These are phyloP conservation scores for Mycena haematopus DNA, from an alignment of 768 basidiomycete genomes.

Conservation along the genomic window DNA sequence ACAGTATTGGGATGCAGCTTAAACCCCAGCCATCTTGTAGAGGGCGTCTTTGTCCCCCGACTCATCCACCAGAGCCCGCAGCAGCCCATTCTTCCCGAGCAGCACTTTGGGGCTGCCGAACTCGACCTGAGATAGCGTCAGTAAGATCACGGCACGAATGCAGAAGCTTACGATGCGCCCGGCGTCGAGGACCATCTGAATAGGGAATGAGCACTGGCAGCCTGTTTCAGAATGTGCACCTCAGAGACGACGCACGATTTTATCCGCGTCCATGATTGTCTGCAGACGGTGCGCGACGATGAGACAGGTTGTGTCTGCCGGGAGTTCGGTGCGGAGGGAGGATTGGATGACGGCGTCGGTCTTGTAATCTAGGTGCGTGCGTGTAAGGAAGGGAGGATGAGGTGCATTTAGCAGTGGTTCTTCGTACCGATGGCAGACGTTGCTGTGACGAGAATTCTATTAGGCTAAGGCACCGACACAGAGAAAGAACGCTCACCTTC, in stretches of 20 bases:
- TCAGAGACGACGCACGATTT: too few relatives aligned
- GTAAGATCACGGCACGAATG: background rate
- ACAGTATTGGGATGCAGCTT: too few relatives aligned
- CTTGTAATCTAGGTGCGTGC: background rate
- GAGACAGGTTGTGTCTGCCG: background rate
- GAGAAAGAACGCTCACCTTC: constrained; percentile 23
- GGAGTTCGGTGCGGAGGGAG: background rate
- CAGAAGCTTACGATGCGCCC: background rate
- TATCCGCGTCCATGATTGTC: too few relatives aligned
- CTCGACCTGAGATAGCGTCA: constrained; percentile 44
- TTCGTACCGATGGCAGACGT: constrained; percentile 21
- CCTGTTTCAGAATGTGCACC: too few relatives aligned
- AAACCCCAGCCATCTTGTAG: constrained; percentile 46
- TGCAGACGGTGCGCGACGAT: too few relatives aligned
- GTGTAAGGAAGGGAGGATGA: background rate
- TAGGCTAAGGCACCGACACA: constrained; percentile 4
- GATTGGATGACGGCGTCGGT: background rate
- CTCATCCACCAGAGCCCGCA: constrained; percentile 62
- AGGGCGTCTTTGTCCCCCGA: constrained; percentile 59
- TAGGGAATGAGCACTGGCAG: background rate
- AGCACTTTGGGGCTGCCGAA: constrained; percentile 58
- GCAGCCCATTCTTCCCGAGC: constrained; percentile 53
- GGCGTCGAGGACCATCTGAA: too few relatives aligned
- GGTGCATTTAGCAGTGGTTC: background rate
- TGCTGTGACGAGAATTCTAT: constrained; percentile 11